A percentile compares a stretch with the other conserved stretches of the same genome.
Conservation (phyloP, 805 yeast species). For the Starmerella asiatica region DNA sequence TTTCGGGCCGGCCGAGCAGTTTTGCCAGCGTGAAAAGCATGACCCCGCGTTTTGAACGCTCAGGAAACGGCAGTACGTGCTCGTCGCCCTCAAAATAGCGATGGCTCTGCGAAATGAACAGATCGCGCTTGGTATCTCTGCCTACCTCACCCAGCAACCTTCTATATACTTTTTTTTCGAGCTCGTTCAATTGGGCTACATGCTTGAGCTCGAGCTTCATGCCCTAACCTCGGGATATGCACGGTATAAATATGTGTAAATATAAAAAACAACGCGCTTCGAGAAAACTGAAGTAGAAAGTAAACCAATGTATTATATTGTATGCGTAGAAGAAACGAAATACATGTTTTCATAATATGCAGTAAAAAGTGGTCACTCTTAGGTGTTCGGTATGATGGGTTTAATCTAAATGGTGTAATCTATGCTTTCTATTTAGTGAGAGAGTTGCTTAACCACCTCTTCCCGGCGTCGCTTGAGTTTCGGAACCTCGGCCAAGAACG, state of each 20-base stretch:
- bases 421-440: background rate
- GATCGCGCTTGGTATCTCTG: background rate
- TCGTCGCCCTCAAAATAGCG: conserved; percentile 16
- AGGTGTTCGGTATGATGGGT: too few species aligned
- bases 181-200: conserved; percentile 7
- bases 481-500: conserved; percentile 45
- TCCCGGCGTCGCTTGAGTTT: conserved; percentile 46
- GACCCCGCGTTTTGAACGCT: conserved; percentile 15
- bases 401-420: too few species aligned
- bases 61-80: conserved; percentile 18
- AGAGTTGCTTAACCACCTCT: conserved; percentile 34
- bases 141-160: conserved; percentile 6
- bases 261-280: too few species aligned
- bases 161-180: conserved; percentile 10
- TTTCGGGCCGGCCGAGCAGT: conserved; percentile 1
- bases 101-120: conserved; percentile 8
- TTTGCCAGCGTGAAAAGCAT: conserved; percentile 12
- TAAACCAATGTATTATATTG: too few species aligned
- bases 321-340: too few species aligned
- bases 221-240: background rate
- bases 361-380: too few species aligned
- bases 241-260: background rate
- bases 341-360: too few species aligned
- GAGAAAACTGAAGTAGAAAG: background rate
- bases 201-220: conserved; percentile 14